Percentiles rank a stretch among this genome's conserved stretches.
Evolutionary conservation across 345 rosid genomes (phyloP).

Genomic region (Viola odorata): DNA sequence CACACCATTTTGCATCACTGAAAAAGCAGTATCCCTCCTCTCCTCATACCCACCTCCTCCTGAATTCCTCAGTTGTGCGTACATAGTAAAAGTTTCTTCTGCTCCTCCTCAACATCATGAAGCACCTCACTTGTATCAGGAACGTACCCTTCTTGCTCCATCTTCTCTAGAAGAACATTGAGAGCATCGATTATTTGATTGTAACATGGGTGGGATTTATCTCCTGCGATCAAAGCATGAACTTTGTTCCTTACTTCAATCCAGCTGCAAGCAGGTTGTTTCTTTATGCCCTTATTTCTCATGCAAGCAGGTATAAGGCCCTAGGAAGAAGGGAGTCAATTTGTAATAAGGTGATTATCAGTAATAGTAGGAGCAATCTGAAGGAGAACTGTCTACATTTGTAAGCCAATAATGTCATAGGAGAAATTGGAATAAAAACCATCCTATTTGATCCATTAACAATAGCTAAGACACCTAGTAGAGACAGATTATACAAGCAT

Average conservation of each 20-base stretch:
- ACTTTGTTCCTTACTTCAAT: conserved; percentile 55
- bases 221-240: conserved; percentile 71
- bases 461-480: background rate
- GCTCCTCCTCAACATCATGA: conserved; percentile 71
- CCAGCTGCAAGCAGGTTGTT: conserved; percentile 84
- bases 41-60: conserved; percentile 33
- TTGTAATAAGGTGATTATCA: too few relatives aligned
- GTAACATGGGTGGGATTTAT: conserved; percentile 54
- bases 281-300: conserved; percentile 52
- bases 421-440: background rate
- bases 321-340: too few relatives aligned
- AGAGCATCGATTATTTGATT: conserved; percentile 42
- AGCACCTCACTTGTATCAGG: conserved; percentile 61
- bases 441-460: conserved; percentile 1
- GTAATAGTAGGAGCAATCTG: too few relatives aligned
- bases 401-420: background rate
- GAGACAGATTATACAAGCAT: background rate
- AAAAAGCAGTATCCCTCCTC: conserved; percentile 45
- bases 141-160: conserved; percentile 68
- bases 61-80: conserved; percentile 38
- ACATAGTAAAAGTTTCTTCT: conserved; percentile 47
- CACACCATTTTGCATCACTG: conserved; percentile 42
- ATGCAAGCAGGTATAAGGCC: conserved; percentile 8
- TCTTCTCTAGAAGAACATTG: conserved; percentile 41
- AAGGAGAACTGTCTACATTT: background rate